Conservation (phyloP, 2,329 filamentous ascomycete genomes). For the Colletotrichum destructivum region DNA sequence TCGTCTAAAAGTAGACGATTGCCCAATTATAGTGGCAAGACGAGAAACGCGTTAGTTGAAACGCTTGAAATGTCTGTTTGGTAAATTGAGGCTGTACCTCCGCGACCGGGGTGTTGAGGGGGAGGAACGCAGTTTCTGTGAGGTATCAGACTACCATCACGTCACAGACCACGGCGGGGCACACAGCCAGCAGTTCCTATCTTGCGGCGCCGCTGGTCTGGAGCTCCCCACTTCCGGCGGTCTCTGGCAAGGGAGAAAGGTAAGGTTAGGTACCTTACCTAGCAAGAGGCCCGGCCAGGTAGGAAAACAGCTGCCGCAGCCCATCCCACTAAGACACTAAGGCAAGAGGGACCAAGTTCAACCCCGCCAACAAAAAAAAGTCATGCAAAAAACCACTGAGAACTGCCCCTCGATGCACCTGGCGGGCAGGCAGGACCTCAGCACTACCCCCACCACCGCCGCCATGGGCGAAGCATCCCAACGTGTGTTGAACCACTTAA, state of each 20-base stretch:
- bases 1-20: neutral
- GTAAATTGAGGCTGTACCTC: constrained; percentile 8
- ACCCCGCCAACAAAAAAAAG: constrained; percentile 46
- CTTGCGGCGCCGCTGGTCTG: neutral
- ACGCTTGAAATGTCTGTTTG: constrained; percentile 1
- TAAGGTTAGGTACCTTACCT: no score
- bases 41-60: constrained; percentile 21
- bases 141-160: constrained; percentile 44
- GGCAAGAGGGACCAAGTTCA: constrained; percentile 17
- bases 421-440: constrained; percentile 1
- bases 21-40: constrained; percentile 23
- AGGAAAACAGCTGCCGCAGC: neutral
- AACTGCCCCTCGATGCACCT: constrained; percentile 16
- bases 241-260: neutral
- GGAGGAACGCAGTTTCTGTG: constrained; percentile 10
- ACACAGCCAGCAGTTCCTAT: constrained; percentile 14
- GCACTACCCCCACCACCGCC: constrained; percentile 44
- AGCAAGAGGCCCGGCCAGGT: neutral
- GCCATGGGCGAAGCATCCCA: constrained; percentile 41
- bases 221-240: constrained; percentile 3
- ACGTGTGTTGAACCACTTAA: constrained; percentile 41
- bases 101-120: constrained; percentile 21
- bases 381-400: constrained; percentile 34
- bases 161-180: constrained; percentile 42
- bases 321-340: constrained; percentile 35